Percentiles rank a stretch among this genome's conserved stretches.
Conservation (phyloP, 2,329 filamentous ascomycete genomes). For the Colletotrichum truncatum region DNA sequence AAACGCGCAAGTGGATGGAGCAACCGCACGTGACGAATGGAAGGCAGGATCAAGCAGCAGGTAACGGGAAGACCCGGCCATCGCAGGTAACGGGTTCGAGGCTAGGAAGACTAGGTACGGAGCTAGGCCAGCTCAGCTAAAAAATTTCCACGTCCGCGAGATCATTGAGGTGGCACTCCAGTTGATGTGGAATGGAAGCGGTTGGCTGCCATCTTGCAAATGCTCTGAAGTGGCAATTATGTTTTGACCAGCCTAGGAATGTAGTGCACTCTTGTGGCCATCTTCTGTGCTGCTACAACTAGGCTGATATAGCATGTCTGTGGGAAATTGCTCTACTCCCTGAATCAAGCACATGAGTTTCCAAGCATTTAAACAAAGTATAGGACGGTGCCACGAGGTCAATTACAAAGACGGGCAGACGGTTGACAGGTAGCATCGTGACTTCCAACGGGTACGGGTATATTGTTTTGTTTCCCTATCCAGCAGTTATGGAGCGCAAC, state of each 20-base stretch:
- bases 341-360: too few species aligned
- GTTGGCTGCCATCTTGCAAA: background rate
- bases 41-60: conserved; percentile 8
- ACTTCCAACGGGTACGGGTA: background rate
- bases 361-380: too few species aligned
- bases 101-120: conserved; percentile 8
- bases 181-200: background rate
- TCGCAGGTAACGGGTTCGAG: background rate
- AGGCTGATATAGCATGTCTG: too few species aligned
- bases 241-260: too few species aligned
- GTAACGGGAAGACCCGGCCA: conserved; percentile 7
- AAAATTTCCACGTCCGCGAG: background rate
- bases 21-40: conserved; percentile 6
- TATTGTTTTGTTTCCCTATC: background rate
- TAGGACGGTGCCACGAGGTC: too few species aligned
- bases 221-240: background rate
- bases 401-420: too few species aligned
- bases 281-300: too few species aligned
- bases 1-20: background rate
- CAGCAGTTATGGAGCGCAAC: background rate
- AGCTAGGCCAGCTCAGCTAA: conserved; percentile 11
- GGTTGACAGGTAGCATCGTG: background rate
- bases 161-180: background rate
- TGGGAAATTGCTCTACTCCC: too few species aligned
- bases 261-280: too few species aligned